phyloP scores from a whole-genome alignment of 2,329 filamentous ascomycete species.

The Exophiala sp. region DNA sequence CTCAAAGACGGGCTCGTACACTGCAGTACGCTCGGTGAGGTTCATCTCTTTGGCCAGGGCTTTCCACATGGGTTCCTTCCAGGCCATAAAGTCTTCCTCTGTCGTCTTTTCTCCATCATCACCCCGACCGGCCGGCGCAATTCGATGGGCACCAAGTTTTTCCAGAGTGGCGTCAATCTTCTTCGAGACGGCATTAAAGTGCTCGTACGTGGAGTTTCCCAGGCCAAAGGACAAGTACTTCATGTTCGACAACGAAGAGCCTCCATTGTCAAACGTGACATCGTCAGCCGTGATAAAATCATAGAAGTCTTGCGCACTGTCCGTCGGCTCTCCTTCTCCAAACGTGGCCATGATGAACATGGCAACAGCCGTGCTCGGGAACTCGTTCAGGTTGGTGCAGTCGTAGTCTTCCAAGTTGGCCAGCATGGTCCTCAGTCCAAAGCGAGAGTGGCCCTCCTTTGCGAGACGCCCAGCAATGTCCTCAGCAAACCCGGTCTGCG shows the following conservation, averaged over 20 bases:
- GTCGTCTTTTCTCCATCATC: slow-evolving; percentile 91
- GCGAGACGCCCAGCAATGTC: slow-evolving; percentile 23
- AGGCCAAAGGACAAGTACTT: slow-evolving; percentile 83
- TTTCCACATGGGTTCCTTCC: slow-evolving; percentile 93
- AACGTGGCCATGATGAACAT: slow-evolving; percentile 92
- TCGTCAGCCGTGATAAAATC: slow-evolving; percentile 68
- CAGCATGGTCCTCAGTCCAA: slow-evolving; percentile 88
- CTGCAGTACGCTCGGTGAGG: slow-evolving; percentile 78
- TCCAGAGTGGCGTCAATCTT: slow-evolving; percentile 70
- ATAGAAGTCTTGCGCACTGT: slow-evolving; percentile 88
- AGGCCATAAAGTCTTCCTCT: slow-evolving; percentile 92
- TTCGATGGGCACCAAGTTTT: slow-evolving; percentile 67
- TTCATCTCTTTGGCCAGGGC: slow-evolving; percentile 69
- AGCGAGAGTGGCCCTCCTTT: slow-evolving; percentile 45
- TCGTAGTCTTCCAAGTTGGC: slow-evolving; percentile 93
- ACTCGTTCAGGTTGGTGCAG: slow-evolving; percentile 72
- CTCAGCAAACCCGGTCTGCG: slow-evolving; percentile 27
- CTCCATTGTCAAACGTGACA: slow-evolving; percentile 46
- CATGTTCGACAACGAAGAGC: slow-evolving; percentile 47
- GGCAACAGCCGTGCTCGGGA: slow-evolving; percentile 76
- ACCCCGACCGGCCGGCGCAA: slow-evolving; percentile 78
- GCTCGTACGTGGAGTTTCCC: slow-evolving; percentile 94
- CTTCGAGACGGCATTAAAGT: slow-evolving; percentile 93
- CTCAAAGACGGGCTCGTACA: slow-evolving; percentile 79
- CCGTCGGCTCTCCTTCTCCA: slow-evolving; percentile 90